These are phyloP conservation scores for Parietichytrium sp. DNA, from an alignment of 108 stramenopile species.

Conservation along the genomic window DNA sequence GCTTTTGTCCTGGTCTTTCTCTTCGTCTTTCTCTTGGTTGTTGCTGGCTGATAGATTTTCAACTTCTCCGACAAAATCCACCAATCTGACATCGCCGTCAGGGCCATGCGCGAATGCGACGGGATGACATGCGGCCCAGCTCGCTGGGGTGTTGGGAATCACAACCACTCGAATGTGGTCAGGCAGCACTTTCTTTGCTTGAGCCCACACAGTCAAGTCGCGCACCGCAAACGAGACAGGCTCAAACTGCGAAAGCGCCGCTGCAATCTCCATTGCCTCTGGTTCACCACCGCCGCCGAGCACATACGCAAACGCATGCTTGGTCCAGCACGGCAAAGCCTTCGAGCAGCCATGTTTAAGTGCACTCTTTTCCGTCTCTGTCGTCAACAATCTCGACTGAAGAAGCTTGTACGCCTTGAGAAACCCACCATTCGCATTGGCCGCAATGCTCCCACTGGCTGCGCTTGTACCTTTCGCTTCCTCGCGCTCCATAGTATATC, in stretches of 20 bases:
- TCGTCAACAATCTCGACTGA: too few relatives aligned
- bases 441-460: too few relatives aligned
- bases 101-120: background rate
- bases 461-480: too few relatives aligned
- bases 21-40: background rate
- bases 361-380: background rate
- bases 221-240: background rate
- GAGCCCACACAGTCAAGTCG: background rate
- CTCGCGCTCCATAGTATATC: too few relatives aligned
- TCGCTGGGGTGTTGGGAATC: background rate
- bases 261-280: slow-evolving; percentile 8
- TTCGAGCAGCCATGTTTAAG: background rate
- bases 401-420: too few relatives aligned
- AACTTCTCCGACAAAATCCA: too few relatives aligned
- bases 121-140: background rate
- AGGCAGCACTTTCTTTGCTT: background rate
- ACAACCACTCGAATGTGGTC: background rate
- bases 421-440: too few relatives aligned
- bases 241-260: slow-evolving; percentile 25
- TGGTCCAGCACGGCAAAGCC: background rate
- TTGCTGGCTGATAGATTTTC: too few relatives aligned
- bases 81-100: background rate
- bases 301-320: background rate
- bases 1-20: background rate
- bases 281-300: background rate